A percentile compares a stretch with the other conserved stretches of the same genome.
phyloP scores from a whole-genome alignment of 78 protist species.

The Dictyostelium capitatum region DNA sequence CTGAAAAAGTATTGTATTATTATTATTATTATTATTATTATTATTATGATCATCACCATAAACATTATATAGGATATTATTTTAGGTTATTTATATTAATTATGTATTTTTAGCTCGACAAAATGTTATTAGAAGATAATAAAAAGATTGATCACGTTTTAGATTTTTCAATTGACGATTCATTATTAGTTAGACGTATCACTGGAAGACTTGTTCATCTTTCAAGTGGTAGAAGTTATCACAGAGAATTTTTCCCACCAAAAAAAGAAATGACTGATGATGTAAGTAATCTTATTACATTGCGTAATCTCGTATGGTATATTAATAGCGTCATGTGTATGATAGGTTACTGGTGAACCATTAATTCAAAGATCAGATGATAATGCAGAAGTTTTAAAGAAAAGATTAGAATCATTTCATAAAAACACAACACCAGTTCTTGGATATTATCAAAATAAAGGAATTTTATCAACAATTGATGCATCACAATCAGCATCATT shows the following conservation, averaged over 20 bases:
- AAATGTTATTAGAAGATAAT: constrained; percentile 80
- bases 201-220: constrained; percentile 96
- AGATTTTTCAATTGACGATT: constrained; percentile 90
- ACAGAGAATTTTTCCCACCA: constrained; percentile 95
- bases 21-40: too few relatives aligned
- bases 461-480: constrained; percentile 71
- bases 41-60: too few relatives aligned
- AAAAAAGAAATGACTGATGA: constrained; percentile 90
- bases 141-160: constrained; percentile 85
- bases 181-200: constrained; percentile 91
- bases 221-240: constrained; percentile 94
- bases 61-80: too few relatives aligned
- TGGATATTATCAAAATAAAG: constrained; percentile 56
- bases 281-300: constrained; percentile 5
- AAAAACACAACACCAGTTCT: constrained; percentile 77
- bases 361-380: constrained; percentile 96
- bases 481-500: constrained; percentile 62
- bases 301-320: background rate
- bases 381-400: constrained; percentile 84
- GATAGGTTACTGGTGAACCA: constrained; percentile 95
- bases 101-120: constrained; percentile 84
- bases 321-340: background rate
- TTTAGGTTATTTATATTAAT: too few relatives aligned
- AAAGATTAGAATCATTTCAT: constrained; percentile 83
- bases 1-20: constrained; percentile 79